Conservation (phyloP, 2,329 filamentous ascomycete species). For the Cucurbitaria berberidis region DNA sequence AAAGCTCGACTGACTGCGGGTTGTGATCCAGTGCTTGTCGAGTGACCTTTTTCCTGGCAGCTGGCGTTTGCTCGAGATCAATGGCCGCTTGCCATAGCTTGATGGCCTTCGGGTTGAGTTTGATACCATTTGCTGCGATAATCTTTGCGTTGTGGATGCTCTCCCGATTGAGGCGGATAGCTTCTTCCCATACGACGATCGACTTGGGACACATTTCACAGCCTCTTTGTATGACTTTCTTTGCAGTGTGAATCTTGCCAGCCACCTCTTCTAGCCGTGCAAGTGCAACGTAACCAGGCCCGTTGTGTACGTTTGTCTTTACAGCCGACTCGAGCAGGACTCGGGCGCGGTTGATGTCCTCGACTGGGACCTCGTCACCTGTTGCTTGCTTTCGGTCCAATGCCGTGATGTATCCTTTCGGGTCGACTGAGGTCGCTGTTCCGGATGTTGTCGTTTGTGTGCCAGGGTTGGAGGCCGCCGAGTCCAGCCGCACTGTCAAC, state of each 20-base stretch:
- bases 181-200: slow-evolving; percentile 95
- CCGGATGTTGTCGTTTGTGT: slow-evolving; percentile 72
- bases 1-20: slow-evolving; percentile 92
- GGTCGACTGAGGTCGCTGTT: slow-evolving; percentile 88
- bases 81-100: slow-evolving; percentile 95
- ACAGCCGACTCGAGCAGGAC: slow-evolving; percentile 95
- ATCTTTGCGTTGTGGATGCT: slow-evolving; percentile 93
- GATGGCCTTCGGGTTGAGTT: slow-evolving; percentile 87
- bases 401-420: slow-evolving; percentile 93
- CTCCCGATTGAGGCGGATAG: slow-evolving; percentile 78
- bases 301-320: slow-evolving; percentile 94
- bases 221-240: slow-evolving; percentile 85
- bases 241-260: slow-evolving; percentile 86
- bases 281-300: slow-evolving; percentile 93
- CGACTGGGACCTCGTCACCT: slow-evolving; percentile 77
- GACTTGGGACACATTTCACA: slow-evolving; percentile 92
- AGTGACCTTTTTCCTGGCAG: slow-evolving; percentile 90
- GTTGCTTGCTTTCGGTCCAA: slow-evolving; percentile 81
- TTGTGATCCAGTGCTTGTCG: slow-evolving; percentile 90
- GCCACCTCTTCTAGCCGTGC: slow-evolving; percentile 91
- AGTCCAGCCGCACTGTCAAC: slow-evolving; percentile 89
- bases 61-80: slow-evolving; percentile 81
- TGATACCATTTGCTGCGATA: slow-evolving; percentile 91
- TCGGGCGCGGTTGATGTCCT: slow-evolving; percentile 92
- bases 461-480: slow-evolving; percentile 77